A percentile compares a stretch with the other conserved stretches of the same genome.
Conservation (phyloP, 768 basidiomycete species). For the Mycena pura region DNA sequence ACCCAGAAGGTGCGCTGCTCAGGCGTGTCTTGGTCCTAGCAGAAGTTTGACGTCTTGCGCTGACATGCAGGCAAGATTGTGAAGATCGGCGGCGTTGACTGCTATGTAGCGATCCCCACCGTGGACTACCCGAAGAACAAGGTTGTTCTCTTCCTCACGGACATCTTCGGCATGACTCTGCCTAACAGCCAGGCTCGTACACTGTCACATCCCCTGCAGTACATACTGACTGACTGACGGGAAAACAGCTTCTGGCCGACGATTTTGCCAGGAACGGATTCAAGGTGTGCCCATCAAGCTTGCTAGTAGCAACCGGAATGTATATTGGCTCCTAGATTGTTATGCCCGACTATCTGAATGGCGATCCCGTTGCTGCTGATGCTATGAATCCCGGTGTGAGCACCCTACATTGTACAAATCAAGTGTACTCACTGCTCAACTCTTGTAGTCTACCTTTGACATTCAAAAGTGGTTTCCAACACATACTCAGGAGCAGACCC, state of each 20-base stretch:
- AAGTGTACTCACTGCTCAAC: background rate
- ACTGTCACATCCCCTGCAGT: background rate
- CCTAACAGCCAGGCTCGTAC: slow-evolving; percentile 34
- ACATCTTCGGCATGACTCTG: slow-evolving; percentile 47
- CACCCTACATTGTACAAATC: background rate
- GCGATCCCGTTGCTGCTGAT: slow-evolving; percentile 46
- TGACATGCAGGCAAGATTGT: slow-evolving; percentile 47
- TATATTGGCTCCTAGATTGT: slow-evolving; percentile 38
- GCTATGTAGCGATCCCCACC: slow-evolving; percentile 52
- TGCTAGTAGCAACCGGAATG: background rate
- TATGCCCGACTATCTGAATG: slow-evolving; percentile 49
- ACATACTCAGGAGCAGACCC: slow-evolving; percentile 17
- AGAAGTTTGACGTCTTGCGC: background rate
- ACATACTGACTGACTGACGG: background rate
- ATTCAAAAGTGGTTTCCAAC: slow-evolving; percentile 3
- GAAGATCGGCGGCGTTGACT: slow-evolving; percentile 43
- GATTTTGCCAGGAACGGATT: slow-evolving; percentile 21
- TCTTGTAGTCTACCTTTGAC: slow-evolving; percentile 12
- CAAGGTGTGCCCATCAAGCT: slow-evolving; percentile 7
- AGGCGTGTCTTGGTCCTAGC: too few species aligned
- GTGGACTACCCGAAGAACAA: slow-evolving; percentile 50
- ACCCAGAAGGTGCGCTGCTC: slow-evolving; percentile 43
- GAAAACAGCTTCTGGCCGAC: slow-evolving; percentile 27
- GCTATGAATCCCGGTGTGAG: slow-evolving; percentile 42
- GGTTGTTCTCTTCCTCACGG: slow-evolving; percentile 52